A percentile compares a stretch with the other conserved stretches of the same genome.
These are phyloP conservation scores for Aspergillus intermedius DNA, from an alignment of 2,329 filamentous ascomycete genomes.

Conservation along the genomic window DNA sequence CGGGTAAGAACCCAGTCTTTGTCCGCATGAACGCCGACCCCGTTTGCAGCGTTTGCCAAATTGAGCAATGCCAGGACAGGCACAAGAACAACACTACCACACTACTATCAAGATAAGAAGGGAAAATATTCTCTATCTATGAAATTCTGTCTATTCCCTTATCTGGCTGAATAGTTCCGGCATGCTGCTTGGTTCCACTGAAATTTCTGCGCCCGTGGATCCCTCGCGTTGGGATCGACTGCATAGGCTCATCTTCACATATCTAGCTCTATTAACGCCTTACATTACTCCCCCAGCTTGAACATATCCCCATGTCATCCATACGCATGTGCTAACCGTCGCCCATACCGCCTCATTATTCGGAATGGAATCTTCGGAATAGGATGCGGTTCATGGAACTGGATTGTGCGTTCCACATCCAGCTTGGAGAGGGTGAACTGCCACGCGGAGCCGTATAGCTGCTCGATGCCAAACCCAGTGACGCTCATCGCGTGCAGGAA, in stretches of 20 bases:
- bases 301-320: slow-evolving; percentile 48
- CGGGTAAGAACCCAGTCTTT: too few relatives aligned
- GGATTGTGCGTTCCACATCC: slow-evolving; percentile 46
- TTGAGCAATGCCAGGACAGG: too few relatives aligned
- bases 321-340: slow-evolving; percentile 46
- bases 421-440: slow-evolving; percentile 45
- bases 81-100: too few relatives aligned
- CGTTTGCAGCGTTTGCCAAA: too few relatives aligned
- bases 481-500: slow-evolving; percentile 48
- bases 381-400: slow-evolving; percentile 58
- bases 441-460: slow-evolving; percentile 58
- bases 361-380: slow-evolving; percentile 45
- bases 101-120: too few relatives aligned
- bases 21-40: too few relatives aligned
- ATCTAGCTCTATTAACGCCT: neutral
- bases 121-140: too few relatives aligned
- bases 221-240: too few relatives aligned
- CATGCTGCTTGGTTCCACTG: too few relatives aligned
- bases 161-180: too few relatives aligned
- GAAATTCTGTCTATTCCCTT: too few relatives aligned
- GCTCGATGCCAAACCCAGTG: slow-evolving; percentile 48
- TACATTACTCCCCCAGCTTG: slow-evolving; percentile 3
- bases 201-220: too few relatives aligned
- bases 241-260: neutral
- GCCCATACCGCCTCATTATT: slow-evolving; percentile 42